Percentiles rank a stretch among this genome's conserved stretches.
Conservation (phyloP, 768 basidiomycete genomes). For the Xerocomellus intermedius region DNA sequence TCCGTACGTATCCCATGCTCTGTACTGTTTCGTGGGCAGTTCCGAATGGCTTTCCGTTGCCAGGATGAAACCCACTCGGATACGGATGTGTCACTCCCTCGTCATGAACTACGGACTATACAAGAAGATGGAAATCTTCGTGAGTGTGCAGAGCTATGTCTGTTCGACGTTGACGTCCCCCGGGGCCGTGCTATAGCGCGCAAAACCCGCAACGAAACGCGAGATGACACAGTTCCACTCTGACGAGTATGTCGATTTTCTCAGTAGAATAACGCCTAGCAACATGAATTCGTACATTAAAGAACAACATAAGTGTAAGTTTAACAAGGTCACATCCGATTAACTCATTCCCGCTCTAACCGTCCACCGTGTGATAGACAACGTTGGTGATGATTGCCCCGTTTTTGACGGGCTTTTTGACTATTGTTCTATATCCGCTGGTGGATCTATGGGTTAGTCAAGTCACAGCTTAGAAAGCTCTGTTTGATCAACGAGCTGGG, state of each 20-base stretch:
- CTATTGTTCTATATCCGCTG: constrained; percentile 99
- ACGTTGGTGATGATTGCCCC: constrained; percentile 98
- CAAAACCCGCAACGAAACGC: constrained; percentile 98
- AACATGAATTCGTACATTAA: constrained; percentile 93
- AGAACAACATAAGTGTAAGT: constrained; percentile 93
- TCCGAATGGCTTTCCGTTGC: neutral
- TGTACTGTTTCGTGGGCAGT: neutral
- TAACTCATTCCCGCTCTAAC: neutral
- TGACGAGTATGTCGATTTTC: constrained; percentile 98
- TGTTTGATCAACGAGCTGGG: constrained; percentile 7
- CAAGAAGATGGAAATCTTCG: constrained; percentile 99
- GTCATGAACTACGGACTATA: constrained; percentile 99
- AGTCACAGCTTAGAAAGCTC: neutral
- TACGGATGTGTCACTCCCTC: constrained; percentile 98
- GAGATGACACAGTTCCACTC: constrained; percentile 99
- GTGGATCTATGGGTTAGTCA: constrained; percentile 93
- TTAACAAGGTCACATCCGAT: neutral
- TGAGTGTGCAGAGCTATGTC: constrained; percentile 42
- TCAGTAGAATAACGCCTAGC: constrained; percentile 88
- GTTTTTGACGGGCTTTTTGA: constrained; percentile 99
- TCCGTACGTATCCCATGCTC: constrained; percentile 54
- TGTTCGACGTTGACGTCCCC: neutral
- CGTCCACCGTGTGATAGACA: constrained; percentile 52
- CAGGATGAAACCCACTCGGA: constrained; percentile 96
- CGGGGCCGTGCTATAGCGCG: constrained; percentile 69